Evolutionary conservation across 2,329 filamentous ascomycete genomes (phyloP).

Genomic region (Penicillium sp.): DNA sequence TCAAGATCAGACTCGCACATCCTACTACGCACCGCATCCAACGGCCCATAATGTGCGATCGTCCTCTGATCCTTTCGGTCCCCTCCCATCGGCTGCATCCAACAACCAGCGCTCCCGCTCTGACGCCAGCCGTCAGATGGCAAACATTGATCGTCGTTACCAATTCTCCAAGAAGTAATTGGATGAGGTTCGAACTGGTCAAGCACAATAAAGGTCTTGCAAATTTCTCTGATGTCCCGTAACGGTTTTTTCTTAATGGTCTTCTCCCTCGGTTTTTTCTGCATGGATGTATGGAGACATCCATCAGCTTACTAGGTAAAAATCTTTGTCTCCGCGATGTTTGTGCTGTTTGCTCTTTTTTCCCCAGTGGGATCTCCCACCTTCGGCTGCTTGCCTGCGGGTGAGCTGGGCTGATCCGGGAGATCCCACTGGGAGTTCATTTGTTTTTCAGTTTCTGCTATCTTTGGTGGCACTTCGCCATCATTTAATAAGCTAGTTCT

Average conservation of each 20-base stretch:
- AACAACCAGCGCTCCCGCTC: background rate
- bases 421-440: background rate
- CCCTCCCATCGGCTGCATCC: background rate
- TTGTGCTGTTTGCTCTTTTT: background rate
- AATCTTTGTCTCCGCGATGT: background rate
- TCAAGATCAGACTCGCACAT: background rate
- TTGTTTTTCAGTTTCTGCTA: background rate
- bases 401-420: background rate
- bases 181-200: too few relatives aligned
- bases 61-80: background rate
- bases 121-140: background rate
- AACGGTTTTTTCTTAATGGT: background rate
- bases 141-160: background rate
- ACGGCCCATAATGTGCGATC: conserved; percentile 5
- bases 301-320: background rate
- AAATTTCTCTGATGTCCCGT: background rate
- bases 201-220: background rate
- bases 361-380: background rate
- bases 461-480: background rate
- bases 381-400: background rate
- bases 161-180: background rate
- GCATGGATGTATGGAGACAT: conserved; percentile 3
- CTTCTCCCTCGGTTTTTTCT: background rate
- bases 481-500: background rate
- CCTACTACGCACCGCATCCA: background rate